These are phyloP conservation scores for Leccinum imitatum DNA, from an alignment of 768 basidiomycete species.

Conservation along the genomic window DNA sequence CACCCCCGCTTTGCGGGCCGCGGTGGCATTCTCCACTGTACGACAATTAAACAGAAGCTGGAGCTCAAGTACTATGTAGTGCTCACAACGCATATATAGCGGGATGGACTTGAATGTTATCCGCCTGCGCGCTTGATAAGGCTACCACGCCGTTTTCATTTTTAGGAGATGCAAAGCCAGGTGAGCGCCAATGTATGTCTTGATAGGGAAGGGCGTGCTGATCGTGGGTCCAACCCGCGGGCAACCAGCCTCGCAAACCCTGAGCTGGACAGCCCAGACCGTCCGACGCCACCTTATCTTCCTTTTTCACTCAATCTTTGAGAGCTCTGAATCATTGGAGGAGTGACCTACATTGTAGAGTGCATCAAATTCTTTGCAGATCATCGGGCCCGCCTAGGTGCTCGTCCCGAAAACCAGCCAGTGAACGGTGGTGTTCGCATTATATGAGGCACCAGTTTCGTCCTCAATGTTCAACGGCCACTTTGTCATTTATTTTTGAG, in stretches of 20 bases:
- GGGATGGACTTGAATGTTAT: constrained; percentile 5
- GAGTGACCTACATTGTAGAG: too few species aligned
- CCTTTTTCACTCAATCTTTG: too few species aligned
- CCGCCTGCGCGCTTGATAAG: constrained; percentile 8
- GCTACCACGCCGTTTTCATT: constrained; percentile 28
- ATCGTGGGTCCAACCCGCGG: constrained; percentile 15
- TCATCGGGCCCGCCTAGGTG: too few species aligned
- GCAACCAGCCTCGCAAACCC: not conserved
- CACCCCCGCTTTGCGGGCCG: constrained; percentile 23
- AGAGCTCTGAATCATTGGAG: too few species aligned
- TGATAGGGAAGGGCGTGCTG: constrained; percentile 24
- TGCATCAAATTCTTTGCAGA: too few species aligned
- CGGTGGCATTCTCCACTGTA: constrained; percentile 10
- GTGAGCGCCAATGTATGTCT: constrained; percentile 15
- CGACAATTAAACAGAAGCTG: constrained; percentile 4
- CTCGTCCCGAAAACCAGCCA: too few species aligned
- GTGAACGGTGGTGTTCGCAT: too few species aligned
- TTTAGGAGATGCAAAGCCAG: constrained; percentile 18
- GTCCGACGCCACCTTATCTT: constrained; percentile 13
- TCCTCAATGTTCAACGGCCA: too few species aligned
- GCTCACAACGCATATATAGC: constrained; percentile 16
- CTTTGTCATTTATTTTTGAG: too few species aligned
- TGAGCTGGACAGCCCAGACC: not conserved
- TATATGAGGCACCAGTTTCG: too few species aligned
- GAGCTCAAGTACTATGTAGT: not conserved